These are phyloP conservation scores for Excoecaria cochinchinensis DNA, from an alignment of 345 rosid species.

Conservation along the genomic window DNA sequence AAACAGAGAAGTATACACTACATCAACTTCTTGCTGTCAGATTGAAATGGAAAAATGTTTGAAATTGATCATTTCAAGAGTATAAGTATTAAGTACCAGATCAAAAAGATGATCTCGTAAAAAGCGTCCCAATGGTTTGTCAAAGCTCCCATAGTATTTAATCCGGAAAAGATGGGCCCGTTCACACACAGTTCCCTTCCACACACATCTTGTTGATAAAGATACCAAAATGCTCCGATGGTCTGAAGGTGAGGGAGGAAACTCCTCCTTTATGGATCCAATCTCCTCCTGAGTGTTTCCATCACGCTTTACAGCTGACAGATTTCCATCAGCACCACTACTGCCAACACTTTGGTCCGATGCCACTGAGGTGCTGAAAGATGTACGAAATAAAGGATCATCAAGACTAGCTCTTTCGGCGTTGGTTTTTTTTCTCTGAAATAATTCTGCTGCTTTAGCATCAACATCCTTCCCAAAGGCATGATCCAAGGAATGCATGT, in stretches of 20 bases:
- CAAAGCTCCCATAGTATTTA: conserved; percentile 90
- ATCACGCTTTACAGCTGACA: conserved; percentile 29
- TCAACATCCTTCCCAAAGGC: not conserved
- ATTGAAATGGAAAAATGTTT: conserved; percentile 3
- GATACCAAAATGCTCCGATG: conserved; percentile 96
- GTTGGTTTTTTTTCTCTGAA: not conserved
- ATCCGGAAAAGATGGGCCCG: conserved; percentile 90
- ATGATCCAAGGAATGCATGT: not conserved
- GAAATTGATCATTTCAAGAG: not conserved
- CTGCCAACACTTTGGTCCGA: not conserved
- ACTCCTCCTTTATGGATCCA: conserved; percentile 62
- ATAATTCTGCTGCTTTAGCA: not conserved
- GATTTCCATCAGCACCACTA: conserved; percentile 4
- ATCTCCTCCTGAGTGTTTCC: conserved; percentile 32
- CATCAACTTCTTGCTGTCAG: not conserved
- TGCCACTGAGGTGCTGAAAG: conserved; percentile 1
- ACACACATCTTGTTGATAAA: conserved; percentile 83
- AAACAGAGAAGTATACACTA: conserved; percentile 15
- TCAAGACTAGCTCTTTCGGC: not conserved
- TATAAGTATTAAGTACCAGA: conserved; percentile 42
- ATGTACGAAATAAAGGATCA: not conserved
- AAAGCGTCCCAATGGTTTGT: conserved; percentile 89
- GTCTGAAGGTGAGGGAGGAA: conserved; percentile 89
- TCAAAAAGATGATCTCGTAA: conserved; percentile 82
- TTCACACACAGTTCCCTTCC: conserved; percentile 95